Evolutionary conservation across 257 asterid genomes (phyloP), one percentile per base, ranked within the genome.

Genomic region (Scutellaria barbata): DNA sequence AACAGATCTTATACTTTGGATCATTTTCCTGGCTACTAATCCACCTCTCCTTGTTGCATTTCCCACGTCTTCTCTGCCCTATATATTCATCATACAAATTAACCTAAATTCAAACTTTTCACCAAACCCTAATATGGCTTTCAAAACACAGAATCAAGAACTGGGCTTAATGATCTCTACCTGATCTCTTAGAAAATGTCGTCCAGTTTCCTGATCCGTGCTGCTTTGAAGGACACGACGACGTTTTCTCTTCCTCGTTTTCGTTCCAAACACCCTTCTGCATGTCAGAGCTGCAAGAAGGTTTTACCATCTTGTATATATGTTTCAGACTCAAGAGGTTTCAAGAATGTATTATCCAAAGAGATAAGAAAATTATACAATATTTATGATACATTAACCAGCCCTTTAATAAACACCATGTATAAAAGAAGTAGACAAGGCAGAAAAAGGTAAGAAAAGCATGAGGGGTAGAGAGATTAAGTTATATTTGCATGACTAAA

Each of bases 1-100:
- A 93, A 71, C 70, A 1, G 35, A 30, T 93, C 47, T 72, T 86
- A 3, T 81, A 77, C 66, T 35, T 81, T 47, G 81, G 63, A 78
- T 85, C 92, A 16, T 67, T 22, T 57, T 76, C 76, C 60, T 68
- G 79, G 62, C 69, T 76, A 37, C 73, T 68, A 39, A 45, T 81
- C 89, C 86, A 82, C 66, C 63, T 83, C 5, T 75, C 77, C 81
- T 71, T 88, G 72, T 83, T 73, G 41, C 55, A 68, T 79, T 84
- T 88, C 70, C 92, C 98, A 72, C 82, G 77, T 76, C 69, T 87
- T 74, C 87, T 85, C 48, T 76, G 43, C 17, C 92, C 96, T 86
- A 75, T 30, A 30, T 30, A 30, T 30, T 30, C 35, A 30, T 4
- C 35, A 30, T 1, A 30, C 35, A 30, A 30, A 30, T 30, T 30